Evolutionary conservation across 495 filamentous ascomycete species (phyloP), one percentile per base, ranked within the genome.

Genomic region (Cenococcum geophilum): DNA sequence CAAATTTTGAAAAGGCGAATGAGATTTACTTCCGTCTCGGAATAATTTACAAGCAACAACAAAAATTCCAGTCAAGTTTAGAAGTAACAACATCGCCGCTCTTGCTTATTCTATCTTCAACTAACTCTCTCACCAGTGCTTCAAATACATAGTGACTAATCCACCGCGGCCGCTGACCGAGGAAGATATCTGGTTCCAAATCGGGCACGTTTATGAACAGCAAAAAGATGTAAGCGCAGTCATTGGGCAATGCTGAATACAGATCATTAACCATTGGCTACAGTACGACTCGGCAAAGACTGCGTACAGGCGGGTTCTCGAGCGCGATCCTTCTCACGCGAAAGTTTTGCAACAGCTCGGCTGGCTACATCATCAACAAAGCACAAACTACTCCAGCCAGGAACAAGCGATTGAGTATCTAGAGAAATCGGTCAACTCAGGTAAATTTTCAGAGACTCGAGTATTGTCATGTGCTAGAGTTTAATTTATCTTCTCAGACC

Each of bases 131-230:
- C 25, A 32, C 27, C 6, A 97, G 90, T 99, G 93, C 75, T 99
- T 99, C 74, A 91, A 91, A 74, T 99, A 96, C 72, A 99, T 99
- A 60, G 90, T 97, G 57, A 89, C 83, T 59, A 90, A 96, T 50
- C 95, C 93, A 20, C 93, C 93, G 9, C 82, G 90, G 4, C 93
- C 93, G 16, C 75, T 99, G 72, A 97, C 91, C 1, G 92, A 97
- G 71, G 93, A 97, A 72, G 93, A 99, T 69, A 99, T 99, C 61
- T 97, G 92, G 92, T 99, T 99, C 76, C 93, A 99, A 73, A 97
- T 99, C 66, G 93, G 93, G 23, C 93, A 99, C 74, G 93, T 99
- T 51, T 90, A 99, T 71, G 93, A 99, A 67, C 95, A 97, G 68
- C 92, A 97, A 72, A 97, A 97, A 79, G 93, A 98, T 67, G 93